These are phyloP conservation scores for Pseudopyrenochaeta lycopersici DNA, from an alignment of 2,329 filamentous ascomycete species.

Conservation along the genomic window DNA sequence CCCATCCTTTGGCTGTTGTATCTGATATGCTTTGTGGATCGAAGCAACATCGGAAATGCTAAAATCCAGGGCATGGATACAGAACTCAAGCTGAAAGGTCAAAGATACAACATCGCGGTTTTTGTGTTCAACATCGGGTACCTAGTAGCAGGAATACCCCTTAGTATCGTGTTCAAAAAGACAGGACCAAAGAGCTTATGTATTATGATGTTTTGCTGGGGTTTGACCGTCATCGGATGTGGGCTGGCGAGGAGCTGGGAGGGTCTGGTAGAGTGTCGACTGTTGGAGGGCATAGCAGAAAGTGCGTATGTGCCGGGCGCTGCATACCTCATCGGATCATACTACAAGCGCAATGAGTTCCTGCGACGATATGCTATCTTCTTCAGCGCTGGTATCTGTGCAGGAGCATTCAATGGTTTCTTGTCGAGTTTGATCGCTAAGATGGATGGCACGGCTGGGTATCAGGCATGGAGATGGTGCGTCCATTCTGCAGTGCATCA, in stretches of 20 bases:
- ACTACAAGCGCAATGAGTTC: conserved; percentile 62
- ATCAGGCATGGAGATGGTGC: conserved; percentile 26
- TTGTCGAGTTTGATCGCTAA: conserved; percentile 54
- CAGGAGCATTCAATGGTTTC: conserved; percentile 64
- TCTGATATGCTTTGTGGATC: conserved; percentile 32
- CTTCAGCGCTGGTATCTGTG: conserved; percentile 60
- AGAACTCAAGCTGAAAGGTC: conserved; percentile 38
- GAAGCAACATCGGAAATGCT: conserved; percentile 34
- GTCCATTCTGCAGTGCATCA: conserved; percentile 1
- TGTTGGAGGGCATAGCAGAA: conserved; percentile 33
- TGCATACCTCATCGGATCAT: conserved; percentile 30
- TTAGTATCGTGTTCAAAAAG: conserved; percentile 37
- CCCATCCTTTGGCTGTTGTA: conserved; percentile 35
- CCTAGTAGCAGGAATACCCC: conserved; percentile 36
- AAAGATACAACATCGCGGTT: conserved; percentile 44
- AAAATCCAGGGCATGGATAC: conserved; percentile 38
- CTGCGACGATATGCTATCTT: conserved; percentile 61
- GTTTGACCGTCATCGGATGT: conserved; percentile 34
- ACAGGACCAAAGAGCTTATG: conserved; percentile 29
- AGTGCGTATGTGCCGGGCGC: conserved; percentile 24
- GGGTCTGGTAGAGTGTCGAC: conserved; percentile 24
- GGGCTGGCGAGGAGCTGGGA: conserved; percentile 23
- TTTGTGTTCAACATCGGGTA: conserved; percentile 45
- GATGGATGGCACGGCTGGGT: conserved; percentile 23
- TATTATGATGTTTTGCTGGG: conserved; percentile 38